Evolutionary conservation across 768 basidiomycete species (phyloP).

Genomic region (Antrodiella citrinella): DNA sequence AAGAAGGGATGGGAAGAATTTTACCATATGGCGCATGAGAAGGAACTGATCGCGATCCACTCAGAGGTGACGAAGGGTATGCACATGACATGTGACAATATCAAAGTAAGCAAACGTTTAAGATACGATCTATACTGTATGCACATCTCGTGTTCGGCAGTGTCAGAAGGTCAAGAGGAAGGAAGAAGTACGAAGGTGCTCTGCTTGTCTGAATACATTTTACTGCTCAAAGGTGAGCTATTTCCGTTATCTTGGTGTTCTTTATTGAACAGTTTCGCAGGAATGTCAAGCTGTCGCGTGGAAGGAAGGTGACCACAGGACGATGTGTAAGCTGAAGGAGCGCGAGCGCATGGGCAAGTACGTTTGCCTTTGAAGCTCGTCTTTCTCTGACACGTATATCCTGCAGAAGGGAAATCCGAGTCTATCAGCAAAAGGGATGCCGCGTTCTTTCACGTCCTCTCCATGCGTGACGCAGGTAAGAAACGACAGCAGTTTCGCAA

Average conservation of each 20-base stretch:
- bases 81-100: slow-evolving; percentile 29
- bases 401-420: slow-evolving; percentile 25
- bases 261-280: not conserved
- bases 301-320: slow-evolving; percentile 30
- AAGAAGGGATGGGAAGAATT: too few species aligned
- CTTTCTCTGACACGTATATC: not conserved
- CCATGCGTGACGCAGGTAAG: slow-evolving; percentile 26
- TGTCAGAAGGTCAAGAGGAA: slow-evolving; percentile 28
- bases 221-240: slow-evolving; percentile 27
- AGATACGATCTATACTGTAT: not conserved
- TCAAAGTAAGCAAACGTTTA: slow-evolving; percentile 16
- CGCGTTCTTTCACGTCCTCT: slow-evolving; percentile 28
- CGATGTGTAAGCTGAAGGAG: slow-evolving; percentile 31
- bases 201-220: slow-evolving; percentile 26
- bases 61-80: slow-evolving; percentile 23
- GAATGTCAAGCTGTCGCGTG: slow-evolving; percentile 29
- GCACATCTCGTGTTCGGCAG: slow-evolving; percentile 11
- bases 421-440: slow-evolving; percentile 26
- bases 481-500: slow-evolving; percentile 20
- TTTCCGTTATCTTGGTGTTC: not conserved
- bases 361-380: not conserved
- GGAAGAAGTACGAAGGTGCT: slow-evolving; percentile 28
- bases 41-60: slow-evolving; percentile 18
- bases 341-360: slow-evolving; percentile 26
- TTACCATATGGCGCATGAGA: slow-evolving; percentile 20